A percentile compares a stretch with the other conserved stretches of the same genome.
phyloP scores from a whole-genome alignment of 352 stramenopile genomes.

The Pythium aristosporum region DNA sequence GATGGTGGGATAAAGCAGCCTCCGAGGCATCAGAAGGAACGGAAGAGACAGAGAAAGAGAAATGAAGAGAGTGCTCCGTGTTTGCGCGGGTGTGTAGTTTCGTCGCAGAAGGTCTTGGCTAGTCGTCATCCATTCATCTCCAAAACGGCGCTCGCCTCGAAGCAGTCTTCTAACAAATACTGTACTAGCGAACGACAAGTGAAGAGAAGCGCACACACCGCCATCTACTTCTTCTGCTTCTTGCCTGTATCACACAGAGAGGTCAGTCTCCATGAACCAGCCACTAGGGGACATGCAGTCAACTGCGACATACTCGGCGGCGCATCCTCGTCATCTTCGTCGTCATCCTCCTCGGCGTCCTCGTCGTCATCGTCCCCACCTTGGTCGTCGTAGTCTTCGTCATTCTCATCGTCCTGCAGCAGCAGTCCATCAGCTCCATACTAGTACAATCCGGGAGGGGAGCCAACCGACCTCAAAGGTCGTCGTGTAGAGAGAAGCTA shows the following conservation, averaged over 20 bases:
- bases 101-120: not conserved
- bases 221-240: slow-evolving; percentile 62
- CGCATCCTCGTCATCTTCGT: slow-evolving; percentile 40
- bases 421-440: not conserved
- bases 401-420: slow-evolving; percentile 51
- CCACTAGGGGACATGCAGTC: not conserved
- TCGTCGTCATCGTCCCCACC: slow-evolving; percentile 38
- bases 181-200: slow-evolving; percentile 15
- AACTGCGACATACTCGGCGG: slow-evolving; percentile 40
- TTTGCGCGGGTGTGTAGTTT: slow-evolving; percentile 8
- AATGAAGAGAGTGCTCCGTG: slow-evolving; percentile 2
- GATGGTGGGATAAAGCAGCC: slow-evolving; percentile 78
- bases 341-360: slow-evolving; percentile 23
- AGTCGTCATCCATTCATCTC: not conserved
- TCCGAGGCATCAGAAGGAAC: not conserved
- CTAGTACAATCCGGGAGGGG: not conserved
- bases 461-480: slow-evolving; percentile 41
- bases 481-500: slow-evolving; percentile 68
- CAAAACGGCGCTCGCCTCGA: not conserved
- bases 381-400: slow-evolving; percentile 38
- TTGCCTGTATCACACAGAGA: slow-evolving; percentile 35
- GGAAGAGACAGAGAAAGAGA: not conserved
- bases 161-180: slow-evolving; percentile 33
- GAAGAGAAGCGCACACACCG: not conserved
- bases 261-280: slow-evolving; percentile 6